phyloP scores from a whole-genome alignment of 75 land plant species.

The Sequoiadendron giganteum region DNA sequence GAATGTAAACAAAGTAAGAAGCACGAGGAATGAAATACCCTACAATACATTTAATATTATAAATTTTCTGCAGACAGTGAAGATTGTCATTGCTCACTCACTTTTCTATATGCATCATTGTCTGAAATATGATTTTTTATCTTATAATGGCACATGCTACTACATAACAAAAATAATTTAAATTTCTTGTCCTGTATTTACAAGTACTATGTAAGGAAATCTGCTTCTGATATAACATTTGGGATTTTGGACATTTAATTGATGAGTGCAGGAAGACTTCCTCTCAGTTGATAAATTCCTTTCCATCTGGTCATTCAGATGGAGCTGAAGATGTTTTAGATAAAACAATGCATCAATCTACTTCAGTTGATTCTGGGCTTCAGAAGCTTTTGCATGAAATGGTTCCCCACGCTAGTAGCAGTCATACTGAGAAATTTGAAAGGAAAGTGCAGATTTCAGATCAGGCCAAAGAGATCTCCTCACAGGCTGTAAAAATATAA shows the following conservation, averaged over 20 bases:
- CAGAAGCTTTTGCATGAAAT: neutral
- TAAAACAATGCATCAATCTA: neutral
- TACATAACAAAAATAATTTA: neutral
- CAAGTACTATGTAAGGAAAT: neutral
- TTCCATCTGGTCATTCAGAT: neutral
- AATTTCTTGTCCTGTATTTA: neutral
- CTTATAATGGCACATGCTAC: neutral
- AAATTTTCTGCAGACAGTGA: neutral
- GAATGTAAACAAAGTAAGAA: neutral
- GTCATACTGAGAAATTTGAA: neutral
- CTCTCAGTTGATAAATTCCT: neutral
- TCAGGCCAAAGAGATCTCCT: neutral
- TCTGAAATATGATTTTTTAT: neutral
- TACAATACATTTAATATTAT: neutral
- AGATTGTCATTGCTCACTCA: neutral
- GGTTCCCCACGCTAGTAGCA: neutral
- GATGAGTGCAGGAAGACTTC: neutral
- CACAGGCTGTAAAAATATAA: neutral
- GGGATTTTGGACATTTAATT: neutral
- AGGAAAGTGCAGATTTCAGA: conserved; percentile 2
- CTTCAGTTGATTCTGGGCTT: neutral
- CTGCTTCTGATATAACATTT: neutral
- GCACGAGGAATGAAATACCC: neutral
- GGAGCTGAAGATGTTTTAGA: neutral
- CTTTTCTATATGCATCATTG: neutral